Percentiles rank a stretch among this genome's conserved stretches.
These are phyloP conservation scores for Diplodia corticola DNA, from an alignment of 2,329 filamentous ascomycete species.

Conservation along the genomic window DNA sequence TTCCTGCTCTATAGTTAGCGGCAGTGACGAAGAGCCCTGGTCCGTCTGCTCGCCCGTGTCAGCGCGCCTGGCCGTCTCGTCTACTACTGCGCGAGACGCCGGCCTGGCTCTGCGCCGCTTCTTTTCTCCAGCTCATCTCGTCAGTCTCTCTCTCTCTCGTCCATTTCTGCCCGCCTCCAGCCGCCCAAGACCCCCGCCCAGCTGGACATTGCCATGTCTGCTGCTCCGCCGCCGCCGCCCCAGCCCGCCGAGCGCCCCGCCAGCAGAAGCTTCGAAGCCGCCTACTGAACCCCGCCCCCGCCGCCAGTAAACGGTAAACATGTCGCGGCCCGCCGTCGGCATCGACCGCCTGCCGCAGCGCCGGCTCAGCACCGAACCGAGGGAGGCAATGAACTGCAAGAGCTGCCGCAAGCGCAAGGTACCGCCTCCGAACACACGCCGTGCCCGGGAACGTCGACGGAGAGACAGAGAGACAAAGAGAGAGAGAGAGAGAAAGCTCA, in stretches of 20 bases:
- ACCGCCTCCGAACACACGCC: slow-evolving; percentile 28
- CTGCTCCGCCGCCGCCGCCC: not conserved
- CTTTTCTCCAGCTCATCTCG: slow-evolving; percentile 1
- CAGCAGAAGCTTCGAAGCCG: not conserved
- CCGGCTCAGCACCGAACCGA: slow-evolving; percentile 71
- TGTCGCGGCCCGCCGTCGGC: slow-evolving; percentile 71
- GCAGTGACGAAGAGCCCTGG: not conserved
- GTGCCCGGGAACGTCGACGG: slow-evolving; percentile 14
- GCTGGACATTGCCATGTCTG: slow-evolving; percentile 14
- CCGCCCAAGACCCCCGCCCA: not conserved
- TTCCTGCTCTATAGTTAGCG: slow-evolving; percentile 15
- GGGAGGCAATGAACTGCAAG: slow-evolving; percentile 95
- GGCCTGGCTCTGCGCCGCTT: not conserved
- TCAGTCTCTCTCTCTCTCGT: not conserved
- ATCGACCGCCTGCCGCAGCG: slow-evolving; percentile 76
- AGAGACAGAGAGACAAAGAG: not conserved
- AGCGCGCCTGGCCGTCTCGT: not conserved
- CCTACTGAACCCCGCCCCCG: not conserved
- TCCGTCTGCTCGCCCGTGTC: not conserved
- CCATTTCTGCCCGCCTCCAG: not conserved
- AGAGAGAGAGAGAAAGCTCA: not conserved
- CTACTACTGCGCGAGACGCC: not conserved
- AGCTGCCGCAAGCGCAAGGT: slow-evolving; percentile 92
- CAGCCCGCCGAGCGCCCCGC: slow-evolving; percentile 11
- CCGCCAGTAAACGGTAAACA: slow-evolving; percentile 1